Evolutionary conservation across 2,329 filamentous ascomycete species (phyloP).

Genomic region (Calonectria fujianensis): DNA sequence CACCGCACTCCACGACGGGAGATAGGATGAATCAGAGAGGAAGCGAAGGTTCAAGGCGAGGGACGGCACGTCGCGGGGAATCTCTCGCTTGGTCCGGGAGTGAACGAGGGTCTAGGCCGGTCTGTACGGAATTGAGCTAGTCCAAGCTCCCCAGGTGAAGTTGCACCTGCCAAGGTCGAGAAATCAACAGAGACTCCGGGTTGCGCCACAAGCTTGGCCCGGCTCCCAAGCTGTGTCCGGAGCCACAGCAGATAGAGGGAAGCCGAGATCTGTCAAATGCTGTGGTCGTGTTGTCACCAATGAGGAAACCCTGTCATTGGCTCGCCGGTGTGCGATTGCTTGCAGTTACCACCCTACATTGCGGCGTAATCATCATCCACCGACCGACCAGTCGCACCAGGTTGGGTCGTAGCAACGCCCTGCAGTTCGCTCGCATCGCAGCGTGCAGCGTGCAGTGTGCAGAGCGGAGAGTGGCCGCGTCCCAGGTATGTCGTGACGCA

Average conservation of each 20-base stretch:
- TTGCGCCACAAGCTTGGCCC: conserved; percentile 27
- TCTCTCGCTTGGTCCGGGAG: conserved; percentile 24
- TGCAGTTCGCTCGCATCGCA: conserved; percentile 33
- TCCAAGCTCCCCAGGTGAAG: conserved; percentile 1
- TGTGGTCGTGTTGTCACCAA: conserved; percentile 29
- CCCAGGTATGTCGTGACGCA: conserved; percentile 16
- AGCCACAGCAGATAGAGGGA: conserved; percentile 5
- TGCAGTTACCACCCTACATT: conserved; percentile 40
- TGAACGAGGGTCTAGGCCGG: conserved; percentile 4
- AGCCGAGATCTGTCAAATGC: conserved; percentile 42
- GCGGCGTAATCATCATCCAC: conserved; percentile 31
- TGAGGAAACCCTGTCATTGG: conserved; percentile 39
- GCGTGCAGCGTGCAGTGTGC: conserved; percentile 19
- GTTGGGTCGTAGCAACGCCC: conserved; percentile 32
- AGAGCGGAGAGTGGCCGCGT: conserved; percentile 13
- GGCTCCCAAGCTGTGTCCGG: conserved; percentile 26
- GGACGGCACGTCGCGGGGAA: conserved; percentile 36
- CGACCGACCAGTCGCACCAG: conserved; percentile 34
- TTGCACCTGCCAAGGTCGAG: neutral
- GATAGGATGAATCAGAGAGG: conserved; percentile 23
- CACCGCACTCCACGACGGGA: conserved; percentile 20
- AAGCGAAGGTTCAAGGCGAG: conserved; percentile 28
- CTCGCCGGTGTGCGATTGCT: conserved; percentile 37
- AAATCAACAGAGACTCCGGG: conserved; percentile 11
- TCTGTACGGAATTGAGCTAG: conserved; percentile 13